Evolutionary conservation across 2,329 filamentous ascomycete species (phyloP).

Genomic region (Colletotrichum sansevieriae): DNA sequence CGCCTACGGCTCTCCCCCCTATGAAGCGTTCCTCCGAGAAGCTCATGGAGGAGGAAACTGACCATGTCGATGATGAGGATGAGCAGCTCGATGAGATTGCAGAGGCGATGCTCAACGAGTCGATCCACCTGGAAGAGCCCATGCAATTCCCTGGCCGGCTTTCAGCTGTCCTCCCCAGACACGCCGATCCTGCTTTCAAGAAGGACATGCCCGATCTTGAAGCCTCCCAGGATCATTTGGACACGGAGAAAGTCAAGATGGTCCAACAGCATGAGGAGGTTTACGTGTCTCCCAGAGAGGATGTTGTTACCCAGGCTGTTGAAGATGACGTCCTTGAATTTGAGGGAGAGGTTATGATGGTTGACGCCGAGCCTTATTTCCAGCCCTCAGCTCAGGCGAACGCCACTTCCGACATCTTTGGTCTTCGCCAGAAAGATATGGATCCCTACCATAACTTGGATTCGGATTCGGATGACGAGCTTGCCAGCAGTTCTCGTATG

Average conservation of each 20-base stretch:
- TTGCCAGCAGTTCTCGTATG: constrained; percentile 49
- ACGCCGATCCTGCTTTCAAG: constrained; percentile 55
- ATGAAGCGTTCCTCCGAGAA: constrained; percentile 52
- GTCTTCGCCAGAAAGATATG: constrained; percentile 62
- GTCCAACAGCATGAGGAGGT: constrained; percentile 20
- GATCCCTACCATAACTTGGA: constrained; percentile 57
- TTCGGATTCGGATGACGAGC: constrained; percentile 70
- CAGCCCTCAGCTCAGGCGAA: constrained; percentile 45
- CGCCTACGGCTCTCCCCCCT: constrained; percentile 44
- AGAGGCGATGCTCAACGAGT: constrained; percentile 45
- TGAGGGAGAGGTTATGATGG: constrained; percentile 43
- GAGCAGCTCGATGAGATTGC: constrained; percentile 45
- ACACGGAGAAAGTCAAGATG: neutral
- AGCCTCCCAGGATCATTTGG: constrained; percentile 23
- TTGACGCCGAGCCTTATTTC: constrained; percentile 45
- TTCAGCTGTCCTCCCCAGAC: constrained; percentile 59
- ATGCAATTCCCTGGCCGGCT: constrained; percentile 60
- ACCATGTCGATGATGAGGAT: constrained; percentile 40
- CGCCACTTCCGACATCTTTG: constrained; percentile 51
- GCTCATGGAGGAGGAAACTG: constrained; percentile 52
- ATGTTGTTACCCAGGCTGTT: constrained; percentile 20
- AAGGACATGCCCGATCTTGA: constrained; percentile 49
- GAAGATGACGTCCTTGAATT: constrained; percentile 14
- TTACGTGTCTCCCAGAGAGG: constrained; percentile 31
- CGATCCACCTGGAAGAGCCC: constrained; percentile 49